These are phyloP conservation scores for Cladosporium velox DNA, from an alignment of 2,329 filamentous ascomycete genomes.

Conservation along the genomic window DNA sequence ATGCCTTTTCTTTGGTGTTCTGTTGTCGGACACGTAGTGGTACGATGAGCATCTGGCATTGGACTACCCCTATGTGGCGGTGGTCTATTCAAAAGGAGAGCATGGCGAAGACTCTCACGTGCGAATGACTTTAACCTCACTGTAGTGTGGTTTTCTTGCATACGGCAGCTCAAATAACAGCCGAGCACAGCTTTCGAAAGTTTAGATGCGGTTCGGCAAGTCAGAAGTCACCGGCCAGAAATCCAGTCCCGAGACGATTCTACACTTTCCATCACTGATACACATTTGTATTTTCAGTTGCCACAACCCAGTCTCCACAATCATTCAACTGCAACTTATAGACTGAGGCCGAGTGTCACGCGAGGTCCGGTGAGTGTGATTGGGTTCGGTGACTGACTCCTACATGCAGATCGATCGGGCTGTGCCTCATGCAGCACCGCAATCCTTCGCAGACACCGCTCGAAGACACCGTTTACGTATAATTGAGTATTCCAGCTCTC, in stretches of 20 bases:
- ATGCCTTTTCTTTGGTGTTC: not conserved
- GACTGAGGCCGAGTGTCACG: not conserved
- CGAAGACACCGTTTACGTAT: not conserved
- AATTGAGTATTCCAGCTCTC: not conserved
- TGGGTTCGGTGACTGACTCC: not conserved
- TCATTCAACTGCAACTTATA: not conserved
- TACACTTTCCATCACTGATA: not conserved
- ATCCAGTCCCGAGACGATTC: not conserved
- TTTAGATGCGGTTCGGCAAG: not conserved
- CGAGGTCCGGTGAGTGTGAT: not conserved
- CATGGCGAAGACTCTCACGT: not conserved
- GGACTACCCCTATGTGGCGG: not conserved
- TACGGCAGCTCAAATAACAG: not conserved
- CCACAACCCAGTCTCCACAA: not conserved
- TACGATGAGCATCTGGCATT: not conserved
- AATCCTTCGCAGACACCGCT: slow-evolving; percentile 6
- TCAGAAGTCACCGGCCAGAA: not conserved
- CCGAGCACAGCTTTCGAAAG: not conserved
- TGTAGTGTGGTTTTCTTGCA: not conserved
- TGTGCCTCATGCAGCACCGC: not conserved
- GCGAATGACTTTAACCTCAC: not conserved
- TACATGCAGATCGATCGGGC: not conserved
- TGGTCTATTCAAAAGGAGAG: too few species aligned
- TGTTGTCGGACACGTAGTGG: not conserved
- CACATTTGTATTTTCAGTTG: not conserved